A percentile compares a stretch with the other conserved stretches of the same genome.
Evolutionary conservation across 2,329 filamentous ascomycete species (phyloP).

Genomic region (Drechslera avenae): DNA sequence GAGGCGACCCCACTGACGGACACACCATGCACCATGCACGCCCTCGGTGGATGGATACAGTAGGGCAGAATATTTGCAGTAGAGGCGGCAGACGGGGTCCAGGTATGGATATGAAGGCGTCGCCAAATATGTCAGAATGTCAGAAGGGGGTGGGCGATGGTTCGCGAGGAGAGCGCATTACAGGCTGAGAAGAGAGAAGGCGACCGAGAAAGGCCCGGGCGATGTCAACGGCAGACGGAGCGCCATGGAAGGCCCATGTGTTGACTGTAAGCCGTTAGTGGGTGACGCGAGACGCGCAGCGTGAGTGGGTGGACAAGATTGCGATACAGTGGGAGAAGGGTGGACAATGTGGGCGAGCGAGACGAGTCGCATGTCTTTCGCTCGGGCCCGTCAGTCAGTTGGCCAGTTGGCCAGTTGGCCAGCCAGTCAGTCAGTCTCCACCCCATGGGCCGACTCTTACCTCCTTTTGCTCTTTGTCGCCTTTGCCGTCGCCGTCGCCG

Average conservation of each 20-base stretch:
- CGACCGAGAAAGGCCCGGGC: constrained; percentile 16
- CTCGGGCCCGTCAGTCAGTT: too few relatives aligned
- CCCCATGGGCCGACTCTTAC: too few relatives aligned
- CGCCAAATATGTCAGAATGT: constrained; percentile 6
- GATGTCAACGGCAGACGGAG: background rate
- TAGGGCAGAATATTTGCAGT: too few relatives aligned
- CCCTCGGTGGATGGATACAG: too few relatives aligned
- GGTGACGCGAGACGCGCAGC: constrained; percentile 12
- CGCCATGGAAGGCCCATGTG: background rate
- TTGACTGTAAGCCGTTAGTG: constrained; percentile 6
- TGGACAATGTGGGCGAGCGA: background rate
- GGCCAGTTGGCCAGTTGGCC: too few relatives aligned
- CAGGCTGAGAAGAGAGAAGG: background rate
- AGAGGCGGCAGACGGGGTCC: too few relatives aligned
- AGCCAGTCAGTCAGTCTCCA: too few relatives aligned
- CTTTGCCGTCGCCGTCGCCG: background rate
- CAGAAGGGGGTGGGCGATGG: constrained; percentile 3
- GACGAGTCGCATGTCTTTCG: background rate
- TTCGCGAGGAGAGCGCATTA: background rate
- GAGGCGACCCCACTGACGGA: constrained; percentile 3
- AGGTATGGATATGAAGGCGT: background rate
- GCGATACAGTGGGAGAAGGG: background rate
- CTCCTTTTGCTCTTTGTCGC: background rate
- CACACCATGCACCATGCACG: constrained; percentile 1
- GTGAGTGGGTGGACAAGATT: constrained; percentile 1